These are phyloP conservation scores for Patellifolia procumbens DNA, from an alignment of 179 eudicot genomes.

Conservation along the genomic window DNA sequence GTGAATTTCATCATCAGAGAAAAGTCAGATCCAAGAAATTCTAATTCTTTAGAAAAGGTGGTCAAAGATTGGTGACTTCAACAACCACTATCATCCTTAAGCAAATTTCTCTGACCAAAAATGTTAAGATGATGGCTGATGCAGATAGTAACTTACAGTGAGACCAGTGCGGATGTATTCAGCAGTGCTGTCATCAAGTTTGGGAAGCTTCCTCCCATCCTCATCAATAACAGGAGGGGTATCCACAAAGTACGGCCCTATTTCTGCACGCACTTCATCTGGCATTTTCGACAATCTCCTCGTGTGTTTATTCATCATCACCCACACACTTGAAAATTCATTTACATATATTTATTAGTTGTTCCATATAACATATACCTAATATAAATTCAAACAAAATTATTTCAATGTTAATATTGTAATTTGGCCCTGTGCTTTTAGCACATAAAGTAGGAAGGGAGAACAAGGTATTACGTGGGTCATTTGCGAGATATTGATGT, in stretches of 20 bases:
- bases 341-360: background rate
- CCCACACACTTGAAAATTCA: constrained; percentile 63
- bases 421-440: background rate
- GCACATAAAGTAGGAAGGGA: too few species aligned
- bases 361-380: background rate
- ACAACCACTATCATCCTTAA: background rate
- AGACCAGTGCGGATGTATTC: constrained; percentile 65
- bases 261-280: constrained; percentile 89
- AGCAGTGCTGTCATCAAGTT: constrained; percentile 76
- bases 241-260: constrained; percentile 68
- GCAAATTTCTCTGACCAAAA: background rate
- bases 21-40: background rate
- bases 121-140: background rate
- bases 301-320: constrained; percentile 92
- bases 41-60: background rate
- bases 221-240: constrained; percentile 77
- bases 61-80: background rate
- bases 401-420: background rate
- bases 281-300: constrained; percentile 88
- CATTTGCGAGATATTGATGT: too few species aligned
- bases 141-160: constrained; percentile 53
- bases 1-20: constrained; percentile 4
- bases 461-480: too few species aligned
- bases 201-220: constrained; percentile 73
- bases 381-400: background rate